A percentile compares a stretch with the other conserved stretches of the same genome.
Evolutionary conservation across 768 basidiomycete genomes (phyloP).

Genomic region (Boletus edulis): DNA sequence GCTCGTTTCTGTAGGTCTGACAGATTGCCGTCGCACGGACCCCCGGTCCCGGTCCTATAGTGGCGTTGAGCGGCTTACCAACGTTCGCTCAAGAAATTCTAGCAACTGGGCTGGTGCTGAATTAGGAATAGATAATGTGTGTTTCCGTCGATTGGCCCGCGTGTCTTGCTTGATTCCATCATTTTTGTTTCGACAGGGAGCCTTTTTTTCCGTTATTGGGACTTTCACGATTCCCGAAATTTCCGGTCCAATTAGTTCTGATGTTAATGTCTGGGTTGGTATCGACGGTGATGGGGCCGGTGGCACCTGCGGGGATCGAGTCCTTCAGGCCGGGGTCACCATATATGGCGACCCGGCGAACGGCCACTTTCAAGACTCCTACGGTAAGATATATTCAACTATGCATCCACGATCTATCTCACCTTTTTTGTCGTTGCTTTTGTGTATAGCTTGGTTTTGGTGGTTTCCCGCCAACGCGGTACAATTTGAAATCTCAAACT

Average conservation of each 20-base stretch:
- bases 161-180: neutral
- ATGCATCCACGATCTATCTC: neutral
- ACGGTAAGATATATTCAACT: neutral
- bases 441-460: slow-evolving; percentile 11
- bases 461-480: too few species aligned
- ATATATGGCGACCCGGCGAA: too few species aligned
- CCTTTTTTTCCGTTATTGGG: neutral
- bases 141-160: neutral
- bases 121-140: neutral
- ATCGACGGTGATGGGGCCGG: slow-evolving; percentile 10
- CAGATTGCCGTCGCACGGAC: neutral
- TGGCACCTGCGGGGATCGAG: too few species aligned
- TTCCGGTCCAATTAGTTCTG: neutral
- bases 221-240: neutral
- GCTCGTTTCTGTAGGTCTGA: neutral
- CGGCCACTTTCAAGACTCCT: neutral
- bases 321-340: slow-evolving; percentile 2
- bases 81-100: too few species aligned
- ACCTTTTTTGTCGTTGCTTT: neutral
- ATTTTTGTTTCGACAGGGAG: neutral
- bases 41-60: too few species aligned
- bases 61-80: too few species aligned
- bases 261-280: slow-evolving; percentile 6
- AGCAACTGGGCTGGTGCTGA: slow-evolving; percentile 2
- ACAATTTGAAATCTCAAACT: neutral